These are phyloP conservation scores for Globisporangium camurandrum DNA, from an alignment of 352 stramenopile species.

Conservation along the genomic window DNA sequence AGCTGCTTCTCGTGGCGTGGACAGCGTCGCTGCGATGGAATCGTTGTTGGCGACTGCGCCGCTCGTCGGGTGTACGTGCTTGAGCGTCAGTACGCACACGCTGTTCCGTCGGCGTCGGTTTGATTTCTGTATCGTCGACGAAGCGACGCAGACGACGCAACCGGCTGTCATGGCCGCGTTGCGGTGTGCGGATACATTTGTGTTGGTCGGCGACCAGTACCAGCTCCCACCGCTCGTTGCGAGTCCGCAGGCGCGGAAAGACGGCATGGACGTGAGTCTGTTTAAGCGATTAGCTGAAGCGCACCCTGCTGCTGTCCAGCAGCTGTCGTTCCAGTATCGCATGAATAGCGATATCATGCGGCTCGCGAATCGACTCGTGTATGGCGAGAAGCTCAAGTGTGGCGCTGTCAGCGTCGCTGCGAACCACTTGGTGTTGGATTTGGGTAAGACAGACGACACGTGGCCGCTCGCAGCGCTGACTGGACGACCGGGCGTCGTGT, in stretches of 20 bases:
- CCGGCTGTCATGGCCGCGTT: constrained; percentile 92
- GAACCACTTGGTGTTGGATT: constrained; percentile 22
- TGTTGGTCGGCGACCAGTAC: constrained; percentile 97
- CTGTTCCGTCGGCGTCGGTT: constrained; percentile 86
- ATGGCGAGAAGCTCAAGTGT: constrained; percentile 92
- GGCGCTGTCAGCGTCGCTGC: constrained; percentile 51
- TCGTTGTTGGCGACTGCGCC: constrained; percentile 34
- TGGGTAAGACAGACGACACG: constrained; percentile 1
- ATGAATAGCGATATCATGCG: constrained; percentile 97
- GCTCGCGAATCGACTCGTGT: constrained; percentile 92
- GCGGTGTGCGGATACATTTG: constrained; percentile 90
- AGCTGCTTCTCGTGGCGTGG: constrained; percentile 19
- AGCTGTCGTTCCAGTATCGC: constrained; percentile 97
- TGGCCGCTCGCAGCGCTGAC: constrained; percentile 26
- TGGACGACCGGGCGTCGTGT: constrained; percentile 55
- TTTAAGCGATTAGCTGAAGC: constrained; percentile 89
- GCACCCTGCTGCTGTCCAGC: constrained; percentile 85
- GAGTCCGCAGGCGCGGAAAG: constrained; percentile 78
- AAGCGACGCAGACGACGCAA: constrained; percentile 97
- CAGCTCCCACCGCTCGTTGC: constrained; percentile 96
- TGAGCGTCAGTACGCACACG: constrained; percentile 69
- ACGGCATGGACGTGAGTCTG: constrained; percentile 85
- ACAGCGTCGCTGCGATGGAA: constrained; percentile 42
- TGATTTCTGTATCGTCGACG: constrained; percentile 98
- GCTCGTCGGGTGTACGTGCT: constrained; percentile 68